phyloP scores from a whole-genome alignment of 176 grass and related monocot genomes.

The Dendrocalamus sinicus region DNA sequence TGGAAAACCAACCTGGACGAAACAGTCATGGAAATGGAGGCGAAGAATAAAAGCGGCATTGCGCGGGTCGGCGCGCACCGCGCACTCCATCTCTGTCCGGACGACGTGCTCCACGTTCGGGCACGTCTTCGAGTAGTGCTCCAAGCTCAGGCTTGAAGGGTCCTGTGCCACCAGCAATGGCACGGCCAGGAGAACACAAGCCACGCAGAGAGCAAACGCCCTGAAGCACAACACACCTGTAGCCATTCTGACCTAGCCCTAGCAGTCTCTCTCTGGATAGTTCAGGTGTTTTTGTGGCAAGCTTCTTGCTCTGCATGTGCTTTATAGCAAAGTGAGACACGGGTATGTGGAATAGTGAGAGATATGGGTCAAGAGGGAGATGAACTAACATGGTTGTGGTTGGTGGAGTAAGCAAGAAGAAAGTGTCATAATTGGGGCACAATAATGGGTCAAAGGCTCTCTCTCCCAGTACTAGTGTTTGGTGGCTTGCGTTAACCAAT shows the following conservation, averaged over 20 bases:
- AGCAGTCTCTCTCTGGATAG: neutral
- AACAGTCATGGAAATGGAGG: conserved; percentile 96
- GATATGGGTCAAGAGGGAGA: conserved; percentile 78
- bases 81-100: conserved; percentile 79
- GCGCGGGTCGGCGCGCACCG: conserved; percentile 62
- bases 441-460: conserved; percentile 29
- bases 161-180: conserved; percentile 57
- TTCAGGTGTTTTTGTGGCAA: conserved; percentile 50
- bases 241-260: conserved; percentile 41
- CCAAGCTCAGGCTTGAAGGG: conserved; percentile 68
- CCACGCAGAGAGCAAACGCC: conserved; percentile 32
- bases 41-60: conserved; percentile 82
- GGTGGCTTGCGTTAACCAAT: conserved; percentile 79
- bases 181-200: conserved; percentile 36
- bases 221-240: conserved; percentile 18
- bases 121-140: conserved; percentile 88
- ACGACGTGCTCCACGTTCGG: conserved; percentile 69
- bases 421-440: neutral
- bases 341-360: neutral
- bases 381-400: conserved; percentile 71
- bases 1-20: conserved; percentile 66
- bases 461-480: conserved; percentile 40
- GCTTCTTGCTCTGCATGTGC: conserved; percentile 32
- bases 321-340: conserved; percentile 47
- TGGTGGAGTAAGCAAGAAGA: conserved; percentile 75